Percentiles rank a stretch among this genome's conserved stretches.
phyloP scores from a whole-genome alignment of 1,284 basidiomycete genomes.

The Retiboletus flavoniger region DNA sequence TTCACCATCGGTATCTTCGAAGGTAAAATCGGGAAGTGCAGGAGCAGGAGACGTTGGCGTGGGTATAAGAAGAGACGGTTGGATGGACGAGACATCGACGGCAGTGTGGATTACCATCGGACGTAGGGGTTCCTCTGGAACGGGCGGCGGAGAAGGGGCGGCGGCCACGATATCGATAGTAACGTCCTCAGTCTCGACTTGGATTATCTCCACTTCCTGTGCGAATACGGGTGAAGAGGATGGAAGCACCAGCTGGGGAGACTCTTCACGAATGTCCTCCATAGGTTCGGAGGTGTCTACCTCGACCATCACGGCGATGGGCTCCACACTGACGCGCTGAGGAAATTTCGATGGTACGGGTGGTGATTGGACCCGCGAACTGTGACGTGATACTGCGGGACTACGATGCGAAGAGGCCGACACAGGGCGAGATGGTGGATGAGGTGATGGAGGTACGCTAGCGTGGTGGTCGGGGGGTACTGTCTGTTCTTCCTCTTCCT shows the following conservation, averaged over 20 bases:
- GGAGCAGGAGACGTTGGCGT: conserved; percentile 36
- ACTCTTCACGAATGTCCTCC: conserved; percentile 25
- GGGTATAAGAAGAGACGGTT: conserved; percentile 33
- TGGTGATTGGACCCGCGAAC: conserved; percentile 19
- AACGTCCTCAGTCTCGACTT: not conserved
- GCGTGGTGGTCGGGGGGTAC: conserved; percentile 5
- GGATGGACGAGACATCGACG: conserved; percentile 30
- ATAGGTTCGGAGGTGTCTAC: conserved; percentile 18
- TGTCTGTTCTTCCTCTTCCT: conserved; percentile 18
- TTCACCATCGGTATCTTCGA: conserved; percentile 26
- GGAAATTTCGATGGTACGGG: conserved; percentile 10
- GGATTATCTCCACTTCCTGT: not conserved
- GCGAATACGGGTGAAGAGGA: conserved; percentile 22
- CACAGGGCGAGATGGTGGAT: conserved; percentile 15
- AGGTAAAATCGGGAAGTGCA: conserved; percentile 32
- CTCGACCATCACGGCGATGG: conserved; percentile 9
- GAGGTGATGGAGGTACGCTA: conserved; percentile 12
- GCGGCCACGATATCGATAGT: conserved; percentile 1
- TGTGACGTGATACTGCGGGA: conserved; percentile 16
- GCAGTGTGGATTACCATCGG: conserved; percentile 33
- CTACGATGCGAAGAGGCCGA: conserved; percentile 15
- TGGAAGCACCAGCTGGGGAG: conserved; percentile 25
- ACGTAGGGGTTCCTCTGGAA: conserved; percentile 7
- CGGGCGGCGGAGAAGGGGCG: conserved; percentile 2
- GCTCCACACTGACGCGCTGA: conserved; percentile 5